Base-by-base conservation (phyloP, 2,329 filamentous ascomycete genomes). In the Stagonosporopsis vannaccii region DNA sequence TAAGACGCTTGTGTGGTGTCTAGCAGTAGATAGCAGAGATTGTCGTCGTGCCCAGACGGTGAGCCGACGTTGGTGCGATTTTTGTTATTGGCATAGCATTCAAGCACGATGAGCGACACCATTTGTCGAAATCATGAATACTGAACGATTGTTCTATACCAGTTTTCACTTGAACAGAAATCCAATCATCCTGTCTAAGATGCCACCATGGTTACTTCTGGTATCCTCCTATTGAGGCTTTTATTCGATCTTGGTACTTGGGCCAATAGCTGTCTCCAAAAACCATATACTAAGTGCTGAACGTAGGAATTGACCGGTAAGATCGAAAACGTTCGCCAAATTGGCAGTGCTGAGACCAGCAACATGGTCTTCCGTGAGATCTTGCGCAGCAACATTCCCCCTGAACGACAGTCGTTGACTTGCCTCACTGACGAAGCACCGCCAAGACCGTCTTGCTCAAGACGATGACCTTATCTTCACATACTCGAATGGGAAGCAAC, bases 301-400 rank as follows among this genome's bases (percentile, higher is more conserved):
- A 3, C 11, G 6, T 13, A 48, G 45, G 35, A 37, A 9, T 20
- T 48, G 7, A 40, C 23, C 9, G 19, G 35, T 17, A 32, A 40
- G 15, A 48, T 48, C 15, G 25, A 40, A 22, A 8, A n/a, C 17
- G 40, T 40, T 15, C 45, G 45, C 25, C 35, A 40, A 6, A 32
- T 25, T 13, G n/a, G 9, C 7, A 25, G 19, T 2, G 17, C 22
- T 6, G 9, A 8, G 6, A 6, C 43, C 5, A 32, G 26, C 4
- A n/a, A 25, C 2, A 55, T 44, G 7, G 71, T 67, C 15, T 58
- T 73, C 17, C 74, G 75, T 48, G 67, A 75, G n/a, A 69, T 72
- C 28, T 49, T 76, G 1, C 60, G 74, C 39, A 70, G 67, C 50
- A 49, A 62, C 19, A 48, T 73, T 6, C 58, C 60, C 12, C 20